Evolutionary conservation across 768 basidiomycete genomes (phyloP).

Genomic region (Amanita jacksonii): DNA sequence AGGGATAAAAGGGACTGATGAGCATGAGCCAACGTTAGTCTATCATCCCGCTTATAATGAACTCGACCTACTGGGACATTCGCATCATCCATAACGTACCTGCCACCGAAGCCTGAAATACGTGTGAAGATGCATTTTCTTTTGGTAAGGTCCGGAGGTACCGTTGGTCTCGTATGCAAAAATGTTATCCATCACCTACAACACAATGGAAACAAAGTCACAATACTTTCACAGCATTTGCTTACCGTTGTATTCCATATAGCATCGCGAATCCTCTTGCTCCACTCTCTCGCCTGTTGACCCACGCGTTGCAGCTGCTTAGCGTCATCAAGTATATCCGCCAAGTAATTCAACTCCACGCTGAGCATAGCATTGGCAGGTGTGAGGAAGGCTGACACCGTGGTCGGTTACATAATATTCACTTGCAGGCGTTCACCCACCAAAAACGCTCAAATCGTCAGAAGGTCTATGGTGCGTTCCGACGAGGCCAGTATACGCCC

Average conservation of each 20-base stretch:
- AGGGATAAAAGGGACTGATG: constrained; percentile 63
- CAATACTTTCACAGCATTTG: constrained; percentile 3
- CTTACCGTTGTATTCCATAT: constrained; percentile 55
- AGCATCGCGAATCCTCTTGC: constrained; percentile 45
- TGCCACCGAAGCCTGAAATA: constrained; percentile 47
- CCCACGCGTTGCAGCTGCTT: constrained; percentile 42
- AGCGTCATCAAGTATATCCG: constrained; percentile 44
- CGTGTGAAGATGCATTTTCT: background rate
- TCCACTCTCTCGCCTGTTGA: constrained; percentile 45
- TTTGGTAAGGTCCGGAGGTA: constrained; percentile 13
- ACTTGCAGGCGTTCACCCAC: constrained; percentile 22
- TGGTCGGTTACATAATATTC: background rate
- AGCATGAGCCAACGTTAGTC: background rate
- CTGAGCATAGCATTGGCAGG: constrained; percentile 80
- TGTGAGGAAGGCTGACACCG: constrained; percentile 52
- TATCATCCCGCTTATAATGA: background rate
- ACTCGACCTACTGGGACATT: constrained; percentile 59
- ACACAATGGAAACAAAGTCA: background rate
- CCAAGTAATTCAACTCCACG: constrained; percentile 57
- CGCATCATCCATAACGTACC: constrained; percentile 80
- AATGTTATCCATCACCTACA: constrained; percentile 49
- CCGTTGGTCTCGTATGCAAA: constrained; percentile 78
- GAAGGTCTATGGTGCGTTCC: constrained; percentile 73
- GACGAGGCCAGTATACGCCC: constrained; percentile 63
- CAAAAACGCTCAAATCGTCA: constrained; percentile 62